Percentiles rank a stretch among this genome's conserved stretches.
These are phyloP conservation scores for Corymbia maculata DNA, from an alignment of 345 rosid species.

Conservation along the genomic window DNA sequence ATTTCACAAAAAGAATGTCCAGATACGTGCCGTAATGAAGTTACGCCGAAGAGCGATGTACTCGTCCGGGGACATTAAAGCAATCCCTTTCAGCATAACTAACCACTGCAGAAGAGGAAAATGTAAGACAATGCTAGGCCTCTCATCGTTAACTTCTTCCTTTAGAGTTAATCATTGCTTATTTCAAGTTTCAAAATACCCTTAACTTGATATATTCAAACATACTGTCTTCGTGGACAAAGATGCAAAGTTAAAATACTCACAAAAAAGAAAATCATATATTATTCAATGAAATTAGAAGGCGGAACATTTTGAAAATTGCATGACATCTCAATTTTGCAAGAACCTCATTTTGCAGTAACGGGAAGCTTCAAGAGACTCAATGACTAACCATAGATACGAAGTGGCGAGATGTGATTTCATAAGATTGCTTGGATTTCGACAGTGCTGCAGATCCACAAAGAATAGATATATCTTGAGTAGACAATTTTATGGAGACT, in stretches of 20 bases:
- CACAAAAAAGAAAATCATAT: no score
- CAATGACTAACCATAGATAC: background rate
- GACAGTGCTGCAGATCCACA: background rate
- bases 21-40: background rate
- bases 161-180: no score
- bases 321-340: rapidly evolving
- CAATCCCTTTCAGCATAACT: rapidly evolving
- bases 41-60: background rate
- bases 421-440: background rate
- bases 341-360: background rate
- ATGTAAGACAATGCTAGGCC: background rate
- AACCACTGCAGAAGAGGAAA: rapidly evolving
- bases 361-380: background rate
- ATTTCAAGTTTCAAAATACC: no score
- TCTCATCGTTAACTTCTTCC: no score
- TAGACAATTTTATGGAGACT: background rate
- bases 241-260: rapidly evolving
- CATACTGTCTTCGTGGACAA: background rate
- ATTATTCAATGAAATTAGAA: background rate
- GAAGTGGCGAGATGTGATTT: background rate
- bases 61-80: background rate
- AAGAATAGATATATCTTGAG: background rate
- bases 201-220: no score
- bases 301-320: background rate
- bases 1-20: background rate